phyloP scores from a whole-genome alignment of 805 yeast species.

The Metschnikowia amazonensis region DNA sequence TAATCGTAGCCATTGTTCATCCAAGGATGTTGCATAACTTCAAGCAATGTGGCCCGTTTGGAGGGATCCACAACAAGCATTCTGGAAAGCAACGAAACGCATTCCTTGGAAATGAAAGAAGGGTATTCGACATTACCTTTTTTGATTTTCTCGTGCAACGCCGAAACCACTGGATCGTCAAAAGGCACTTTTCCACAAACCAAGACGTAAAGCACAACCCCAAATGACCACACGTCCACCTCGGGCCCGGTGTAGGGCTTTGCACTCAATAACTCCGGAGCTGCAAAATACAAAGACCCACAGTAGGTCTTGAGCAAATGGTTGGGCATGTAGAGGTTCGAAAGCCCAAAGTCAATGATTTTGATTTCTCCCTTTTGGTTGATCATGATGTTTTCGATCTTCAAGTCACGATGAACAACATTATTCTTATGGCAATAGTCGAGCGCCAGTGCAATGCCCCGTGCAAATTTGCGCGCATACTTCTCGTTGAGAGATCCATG shows the following conservation, averaged over 20 bases:
- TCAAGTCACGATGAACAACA: slow-evolving; percentile 94
- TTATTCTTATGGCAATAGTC: slow-evolving; percentile 92
- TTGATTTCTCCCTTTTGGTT: slow-evolving; percentile 91
- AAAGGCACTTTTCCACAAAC: slow-evolving; percentile 98
- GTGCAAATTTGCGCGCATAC: slow-evolving; percentile 90
- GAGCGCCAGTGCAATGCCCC: slow-evolving; percentile 90
- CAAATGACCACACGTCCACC: slow-evolving; percentile 98
- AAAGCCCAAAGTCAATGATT: slow-evolving; percentile 92
- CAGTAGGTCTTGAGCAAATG: slow-evolving; percentile 85
- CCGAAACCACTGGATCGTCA: slow-evolving; percentile 90
- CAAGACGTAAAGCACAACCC: slow-evolving; percentile 89
- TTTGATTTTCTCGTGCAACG: slow-evolving; percentile 89
- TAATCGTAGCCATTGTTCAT: slow-evolving; percentile 83
- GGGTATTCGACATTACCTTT: slow-evolving; percentile 93
- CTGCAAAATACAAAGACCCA: slow-evolving; percentile 97
- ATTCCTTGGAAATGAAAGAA: slow-evolving; percentile 69
- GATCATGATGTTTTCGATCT: slow-evolving; percentile 94
- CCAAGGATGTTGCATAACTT: slow-evolving; percentile 90
- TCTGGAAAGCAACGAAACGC: slow-evolving; percentile 71
- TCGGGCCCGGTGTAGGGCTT: slow-evolving; percentile 94
- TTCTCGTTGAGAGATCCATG: slow-evolving; percentile 93
- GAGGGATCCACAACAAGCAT: slow-evolving; percentile 91
- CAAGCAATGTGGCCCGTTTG: slow-evolving; percentile 73
- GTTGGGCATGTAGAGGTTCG: slow-evolving; percentile 74
- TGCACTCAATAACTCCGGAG: slow-evolving; percentile 92